Percentiles rank a stretch among this genome's conserved stretches.
phyloP scores from a whole-genome alignment of 495 filamentous ascomycete genomes.

The Penicillium riverlandense region DNA sequence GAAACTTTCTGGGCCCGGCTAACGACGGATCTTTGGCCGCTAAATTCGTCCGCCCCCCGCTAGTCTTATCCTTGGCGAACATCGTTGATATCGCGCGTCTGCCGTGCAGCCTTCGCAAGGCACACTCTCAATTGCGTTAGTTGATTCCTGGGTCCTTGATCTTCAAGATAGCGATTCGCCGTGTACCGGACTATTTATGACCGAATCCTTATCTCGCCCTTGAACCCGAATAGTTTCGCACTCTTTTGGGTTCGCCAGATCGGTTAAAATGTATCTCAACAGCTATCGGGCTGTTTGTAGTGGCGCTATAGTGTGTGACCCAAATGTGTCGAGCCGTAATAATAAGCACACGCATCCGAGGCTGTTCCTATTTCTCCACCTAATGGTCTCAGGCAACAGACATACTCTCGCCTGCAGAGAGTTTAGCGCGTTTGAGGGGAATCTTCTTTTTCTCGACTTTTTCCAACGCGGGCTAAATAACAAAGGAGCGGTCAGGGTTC shows the following conservation, averaged over 20 bases:
- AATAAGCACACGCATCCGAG: constrained; percentile 10
- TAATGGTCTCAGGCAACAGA: constrained; percentile 1
- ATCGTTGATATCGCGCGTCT: constrained; percentile 1
- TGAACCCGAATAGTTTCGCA: not conserved
- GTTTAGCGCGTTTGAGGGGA: constrained; percentile 7
- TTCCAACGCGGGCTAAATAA: constrained; percentile 1
- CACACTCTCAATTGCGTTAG: too few relatives aligned
- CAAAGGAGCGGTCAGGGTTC: constrained; percentile 13
- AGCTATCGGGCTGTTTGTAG: constrained; percentile 1
- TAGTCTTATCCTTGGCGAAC: constrained; percentile 14
- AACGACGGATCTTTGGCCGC: constrained; percentile 19
- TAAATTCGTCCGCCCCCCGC: constrained; percentile 7
- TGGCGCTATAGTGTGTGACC: constrained; percentile 8
- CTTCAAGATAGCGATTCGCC: too few relatives aligned
- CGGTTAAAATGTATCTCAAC: constrained; percentile 4
- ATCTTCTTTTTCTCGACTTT: not conserved
- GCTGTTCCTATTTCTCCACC: constrained; percentile 3
- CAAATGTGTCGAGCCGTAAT: constrained; percentile 1
- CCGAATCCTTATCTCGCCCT: not conserved
- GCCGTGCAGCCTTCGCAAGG: too few relatives aligned
- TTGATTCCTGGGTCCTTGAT: too few relatives aligned
- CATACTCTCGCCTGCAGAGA: not conserved
- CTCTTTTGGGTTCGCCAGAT: not conserved
- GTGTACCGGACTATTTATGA: too few relatives aligned
- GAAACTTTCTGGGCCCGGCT: constrained; percentile 24